phyloP scores from a whole-genome alignment of 2,329 filamentous ascomycete species.

The Ceratocystis cacaofunesta region DNA sequence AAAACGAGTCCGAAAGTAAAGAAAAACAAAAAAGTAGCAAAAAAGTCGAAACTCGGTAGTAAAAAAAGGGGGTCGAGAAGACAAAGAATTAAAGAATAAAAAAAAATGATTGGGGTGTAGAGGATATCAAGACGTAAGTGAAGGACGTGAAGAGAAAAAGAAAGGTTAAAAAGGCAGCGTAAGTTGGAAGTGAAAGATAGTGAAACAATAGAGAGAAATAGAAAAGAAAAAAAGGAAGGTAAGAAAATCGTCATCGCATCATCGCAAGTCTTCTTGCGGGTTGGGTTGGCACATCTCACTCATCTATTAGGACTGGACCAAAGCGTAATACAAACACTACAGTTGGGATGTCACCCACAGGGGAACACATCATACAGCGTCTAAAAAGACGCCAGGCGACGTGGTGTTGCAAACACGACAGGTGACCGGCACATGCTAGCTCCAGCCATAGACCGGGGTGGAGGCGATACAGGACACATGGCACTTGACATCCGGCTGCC shows the following conservation, averaged over 20 bases:
- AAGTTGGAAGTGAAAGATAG: conserved; percentile 13
- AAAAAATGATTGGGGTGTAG: conserved; percentile 2
- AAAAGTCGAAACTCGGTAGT: not conserved
- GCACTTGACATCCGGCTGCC: not conserved
- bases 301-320: not conserved
- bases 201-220: conserved; percentile 1
- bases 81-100: conserved; percentile 17
- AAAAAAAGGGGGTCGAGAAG: conserved; percentile 5
- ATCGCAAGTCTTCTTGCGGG: conserved; percentile 4
- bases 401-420: conserved; percentile 8
- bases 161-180: conserved; percentile 9
- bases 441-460: conserved; percentile 5
- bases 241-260: conserved; percentile 9
- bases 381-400: conserved; percentile 11
- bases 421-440: conserved; percentile 13
- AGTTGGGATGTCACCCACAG: conserved; percentile 10
- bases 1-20: not conserved
- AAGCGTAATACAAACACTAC: not conserved
- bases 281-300: conserved; percentile 7
- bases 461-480: conserved; percentile 6
- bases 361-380: conserved; percentile 2
- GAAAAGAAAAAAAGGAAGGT: not conserved
- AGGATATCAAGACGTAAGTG: conserved; percentile 15
- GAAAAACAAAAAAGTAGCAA: not conserved
- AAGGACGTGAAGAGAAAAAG: conserved; percentile 8